Base-by-base conservation (phyloP, 23 red algal species). In the Gracilaria domingensis region DNA sequence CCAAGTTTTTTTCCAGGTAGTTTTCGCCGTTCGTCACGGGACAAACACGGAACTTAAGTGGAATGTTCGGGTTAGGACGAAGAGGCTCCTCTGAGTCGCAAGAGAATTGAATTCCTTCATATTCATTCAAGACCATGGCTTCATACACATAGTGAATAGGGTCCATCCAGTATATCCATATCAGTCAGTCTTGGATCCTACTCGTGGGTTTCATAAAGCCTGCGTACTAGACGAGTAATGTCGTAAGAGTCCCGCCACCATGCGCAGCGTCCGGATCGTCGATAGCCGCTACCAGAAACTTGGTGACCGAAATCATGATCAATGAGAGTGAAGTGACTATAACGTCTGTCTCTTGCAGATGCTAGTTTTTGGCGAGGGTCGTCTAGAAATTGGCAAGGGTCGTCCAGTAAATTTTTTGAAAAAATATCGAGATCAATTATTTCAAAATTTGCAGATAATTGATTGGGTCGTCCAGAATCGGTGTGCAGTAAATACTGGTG, bases 121-220 rank as follows among this genome's bases (percentile, higher is more conserved):
- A 98, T 81, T 98, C 93, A 66, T 98, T 98, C 24, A 95, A 42
- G 33, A 95, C 29, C 18, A 98, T 70, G 0, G 83, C 93, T 37
- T 91, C 90, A 36, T 83, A 95, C 36, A 73, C 91, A 69, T 96
- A 98, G 40, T 98, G 93, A 4, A 98, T 39, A 14, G 93, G 93
- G 61, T 83, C 78, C 4, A 91, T 87, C 96, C 96, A 98, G 87
- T 96, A 95, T n/a, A 98, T 60, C 96, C 96, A 98, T 23, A 90
- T 79, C 54, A 93, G 81, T 38, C 80, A 98, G 38, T 50, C 80
- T 35, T 91, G 86, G 26, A 98, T 93, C 32, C 32, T 28, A 30
- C 34, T 38, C 16, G 85, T 71, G 21, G 82, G 55, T 48, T 85
- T 90, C 84, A 98, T 84, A 54, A 91, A 98, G 7, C 96, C 96